phyloP scores from a whole-genome alignment of 2,329 filamentous ascomycete genomes.

The Paecilomyces sp. region DNA sequence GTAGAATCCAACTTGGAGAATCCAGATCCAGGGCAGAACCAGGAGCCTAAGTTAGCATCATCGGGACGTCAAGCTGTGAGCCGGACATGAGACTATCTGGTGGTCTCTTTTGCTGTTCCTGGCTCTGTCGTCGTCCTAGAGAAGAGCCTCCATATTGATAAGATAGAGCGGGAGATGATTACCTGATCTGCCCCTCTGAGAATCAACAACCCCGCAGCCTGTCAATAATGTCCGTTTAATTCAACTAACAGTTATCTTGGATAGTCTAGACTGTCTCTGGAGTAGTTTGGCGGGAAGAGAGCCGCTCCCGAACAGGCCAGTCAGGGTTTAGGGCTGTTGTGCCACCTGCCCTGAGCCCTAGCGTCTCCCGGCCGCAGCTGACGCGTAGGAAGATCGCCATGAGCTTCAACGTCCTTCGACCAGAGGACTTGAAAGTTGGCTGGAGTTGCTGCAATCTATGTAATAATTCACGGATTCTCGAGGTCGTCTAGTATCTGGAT shows the following conservation, averaged over 20 bases:
- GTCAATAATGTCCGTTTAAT: too few relatives aligned
- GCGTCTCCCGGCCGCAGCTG: neutral
- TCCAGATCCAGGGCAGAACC: neutral
- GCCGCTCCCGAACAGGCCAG: slow-evolving; percentile 2
- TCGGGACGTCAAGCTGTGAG: neutral
- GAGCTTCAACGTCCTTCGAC: neutral
- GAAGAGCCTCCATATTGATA: too few relatives aligned
- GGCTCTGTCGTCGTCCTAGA: neutral
- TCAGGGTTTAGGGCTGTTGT: slow-evolving; percentile 10
- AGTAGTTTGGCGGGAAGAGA: too few relatives aligned
- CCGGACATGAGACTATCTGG: neutral
- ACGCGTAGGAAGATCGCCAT: neutral
- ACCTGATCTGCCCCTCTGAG: too few relatives aligned
- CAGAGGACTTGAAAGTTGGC: neutral
- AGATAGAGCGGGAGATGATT: too few relatives aligned
- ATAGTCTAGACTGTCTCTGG: too few relatives aligned
- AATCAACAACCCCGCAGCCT: too few relatives aligned
- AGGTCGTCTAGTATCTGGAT: neutral
- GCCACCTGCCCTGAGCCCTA: slow-evolving; percentile 19
- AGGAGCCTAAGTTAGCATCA: neutral
- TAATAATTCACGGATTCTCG: neutral
- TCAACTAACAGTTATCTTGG: too few relatives aligned
- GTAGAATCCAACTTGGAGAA: neutral
- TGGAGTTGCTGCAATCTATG: neutral
- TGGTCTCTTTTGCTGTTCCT: neutral